Evolutionary conservation across 306 rosid species (phyloP).

Genomic region (Malus sylvestris): DNA sequence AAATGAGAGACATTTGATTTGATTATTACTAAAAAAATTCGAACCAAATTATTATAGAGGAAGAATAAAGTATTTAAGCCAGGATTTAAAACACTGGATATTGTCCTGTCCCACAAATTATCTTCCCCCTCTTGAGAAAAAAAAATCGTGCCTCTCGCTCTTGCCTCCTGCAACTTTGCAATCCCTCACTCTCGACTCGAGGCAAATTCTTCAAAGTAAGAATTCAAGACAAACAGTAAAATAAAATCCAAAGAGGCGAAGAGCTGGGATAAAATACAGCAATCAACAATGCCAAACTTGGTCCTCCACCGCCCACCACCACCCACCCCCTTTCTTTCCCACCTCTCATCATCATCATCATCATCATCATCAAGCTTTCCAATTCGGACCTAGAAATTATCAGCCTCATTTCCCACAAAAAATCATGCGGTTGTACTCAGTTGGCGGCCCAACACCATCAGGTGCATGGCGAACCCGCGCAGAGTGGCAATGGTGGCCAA

Average conservation of each 20-base stretch:
- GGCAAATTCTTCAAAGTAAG: neutral
- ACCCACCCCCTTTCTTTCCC: constrained; percentile 7
- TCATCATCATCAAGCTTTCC: constrained; percentile 15
- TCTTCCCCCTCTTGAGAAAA: too few relatives aligned
- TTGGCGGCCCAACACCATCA: constrained; percentile 17
- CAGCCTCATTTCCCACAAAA: constrained; percentile 22
- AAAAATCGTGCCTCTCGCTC: too few relatives aligned
- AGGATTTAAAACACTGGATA: too few relatives aligned
- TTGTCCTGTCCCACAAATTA: too few relatives aligned
- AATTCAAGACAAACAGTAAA: neutral
- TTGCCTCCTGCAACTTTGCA: too few relatives aligned
- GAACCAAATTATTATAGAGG: too few relatives aligned
- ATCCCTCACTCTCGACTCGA: too few relatives aligned
- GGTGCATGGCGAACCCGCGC: constrained; percentile 84
- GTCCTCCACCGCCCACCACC: constrained; percentile 30
- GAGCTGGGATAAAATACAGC: neutral
- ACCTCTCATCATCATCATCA: constrained; percentile 6
- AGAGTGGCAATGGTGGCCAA: constrained; percentile 94
- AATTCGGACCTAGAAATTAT: constrained; percentile 9
- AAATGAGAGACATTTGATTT: accelerated
- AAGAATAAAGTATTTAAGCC: too few relatives aligned
- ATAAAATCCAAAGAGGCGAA: neutral
- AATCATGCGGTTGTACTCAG: constrained; percentile 8
- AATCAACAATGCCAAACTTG: constrained; percentile 48
- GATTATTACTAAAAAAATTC: too few relatives aligned